Evolutionary conservation across 192 early-diverging fungal genomes (phyloP).

Genomic region (Backusella tarrabulga): DNA sequence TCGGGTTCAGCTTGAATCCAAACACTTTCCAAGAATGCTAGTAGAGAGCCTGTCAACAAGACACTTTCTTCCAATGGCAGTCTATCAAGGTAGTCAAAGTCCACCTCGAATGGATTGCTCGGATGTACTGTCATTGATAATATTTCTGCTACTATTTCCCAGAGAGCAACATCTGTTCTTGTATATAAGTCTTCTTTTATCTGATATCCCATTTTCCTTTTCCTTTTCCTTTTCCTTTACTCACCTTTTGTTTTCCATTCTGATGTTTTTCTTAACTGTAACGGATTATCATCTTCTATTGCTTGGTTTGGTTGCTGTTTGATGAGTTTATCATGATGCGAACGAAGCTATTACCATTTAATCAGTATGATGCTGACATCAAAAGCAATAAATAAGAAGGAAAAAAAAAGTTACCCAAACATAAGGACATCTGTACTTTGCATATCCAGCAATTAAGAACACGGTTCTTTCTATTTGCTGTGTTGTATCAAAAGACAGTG

Average conservation of each 20-base stretch:
- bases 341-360: background rate
- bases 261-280: background rate
- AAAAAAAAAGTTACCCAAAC: conserved; percentile 1
- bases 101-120: background rate
- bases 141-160: conserved; percentile 14
- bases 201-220: background rate
- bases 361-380: background rate
- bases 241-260: conserved; percentile 9
- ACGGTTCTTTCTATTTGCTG: conserved; percentile 4
- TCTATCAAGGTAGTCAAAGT: conserved; percentile 1
- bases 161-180: conserved; percentile 1
- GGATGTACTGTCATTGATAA: conserved; percentile 1
- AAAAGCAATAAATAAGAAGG: background rate
- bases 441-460: conserved; percentile 13
- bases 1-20: conserved; percentile 9
- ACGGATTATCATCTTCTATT: conserved; percentile 4
- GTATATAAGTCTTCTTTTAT: no score
- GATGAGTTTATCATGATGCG: conserved; percentile 4
- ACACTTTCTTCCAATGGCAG: conserved; percentile 1
- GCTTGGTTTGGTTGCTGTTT: background rate
- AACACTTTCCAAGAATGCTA: conserved; percentile 1
- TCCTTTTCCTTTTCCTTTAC: background rate
- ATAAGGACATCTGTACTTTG: conserved; percentile 14
- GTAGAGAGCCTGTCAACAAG: background rate
- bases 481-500: background rate